Evolutionary conservation across 2,329 filamentous ascomycete genomes (phyloP).

Genomic region (Pseudogymnoascus sp.): DNA sequence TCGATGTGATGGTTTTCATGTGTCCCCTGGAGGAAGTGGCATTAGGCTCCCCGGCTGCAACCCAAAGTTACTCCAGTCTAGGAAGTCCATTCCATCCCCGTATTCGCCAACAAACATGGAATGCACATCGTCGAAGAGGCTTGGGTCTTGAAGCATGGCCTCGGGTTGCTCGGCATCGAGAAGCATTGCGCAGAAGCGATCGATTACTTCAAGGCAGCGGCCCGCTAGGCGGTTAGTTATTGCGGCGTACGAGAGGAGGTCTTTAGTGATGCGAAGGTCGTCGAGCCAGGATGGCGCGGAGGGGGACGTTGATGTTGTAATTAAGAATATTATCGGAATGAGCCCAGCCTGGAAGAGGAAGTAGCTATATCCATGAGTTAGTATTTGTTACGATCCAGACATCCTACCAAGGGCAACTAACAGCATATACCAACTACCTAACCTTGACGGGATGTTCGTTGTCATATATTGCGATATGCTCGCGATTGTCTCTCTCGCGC

Average conservation of each 20-base stretch:
- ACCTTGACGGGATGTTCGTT: slow-evolving; percentile 31
- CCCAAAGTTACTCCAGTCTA: slow-evolving; percentile 32
- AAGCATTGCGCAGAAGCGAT: slow-evolving; percentile 30
- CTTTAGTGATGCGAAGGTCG: slow-evolving; percentile 31
- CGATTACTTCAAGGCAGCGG: slow-evolving; percentile 32
- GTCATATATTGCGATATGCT: slow-evolving; percentile 35
- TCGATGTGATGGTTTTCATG: background rate
- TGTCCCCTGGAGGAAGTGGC: background rate
- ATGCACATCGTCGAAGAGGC: slow-evolving; percentile 29
- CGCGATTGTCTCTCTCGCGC: slow-evolving; percentile 33
- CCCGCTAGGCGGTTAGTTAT: slow-evolving; percentile 32
- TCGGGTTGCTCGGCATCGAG: slow-evolving; percentile 22
- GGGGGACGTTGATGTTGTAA: slow-evolving; percentile 32
- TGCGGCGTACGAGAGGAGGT: slow-evolving; percentile 31
- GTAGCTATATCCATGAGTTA: slow-evolving; percentile 22
- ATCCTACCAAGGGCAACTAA: slow-evolving; percentile 13
- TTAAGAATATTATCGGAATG: slow-evolving; percentile 35
- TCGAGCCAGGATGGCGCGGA: slow-evolving; percentile 21
- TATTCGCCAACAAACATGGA: slow-evolving; percentile 30
- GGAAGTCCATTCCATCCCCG: slow-evolving; percentile 31
- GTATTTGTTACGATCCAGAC: background rate
- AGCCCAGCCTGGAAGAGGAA: slow-evolving; percentile 38
- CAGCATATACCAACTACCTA: slow-evolving; percentile 37
- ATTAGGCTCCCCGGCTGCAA: background rate
- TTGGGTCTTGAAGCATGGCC: slow-evolving; percentile 31